phyloP scores from a whole-genome alignment of 306 rosid species.

The Heteromeles arbutifolia region DNA sequence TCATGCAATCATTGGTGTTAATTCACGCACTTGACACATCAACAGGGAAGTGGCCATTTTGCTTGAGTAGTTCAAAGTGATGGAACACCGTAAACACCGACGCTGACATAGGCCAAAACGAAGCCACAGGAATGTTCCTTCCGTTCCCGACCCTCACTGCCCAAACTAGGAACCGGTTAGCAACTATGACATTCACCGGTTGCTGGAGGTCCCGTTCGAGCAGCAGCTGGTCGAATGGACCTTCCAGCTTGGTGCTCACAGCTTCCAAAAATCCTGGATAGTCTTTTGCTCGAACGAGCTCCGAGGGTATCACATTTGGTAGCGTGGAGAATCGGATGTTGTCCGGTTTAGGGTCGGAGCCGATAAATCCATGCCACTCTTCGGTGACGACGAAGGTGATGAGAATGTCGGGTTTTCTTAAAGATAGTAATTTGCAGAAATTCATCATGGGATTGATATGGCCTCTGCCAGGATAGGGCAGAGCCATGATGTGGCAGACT shows the following conservation, averaged over 20 bases:
- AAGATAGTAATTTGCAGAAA: conserved; percentile 34
- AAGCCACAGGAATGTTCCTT: conserved; percentile 37
- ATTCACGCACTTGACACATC: conserved; percentile 16
- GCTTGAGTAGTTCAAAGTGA: conserved; percentile 10
- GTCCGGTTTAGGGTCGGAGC: conserved; percentile 16
- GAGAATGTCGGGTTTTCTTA: conserved; percentile 5
- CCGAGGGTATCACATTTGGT: conserved; percentile 39
- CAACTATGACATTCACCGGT: conserved; percentile 4
- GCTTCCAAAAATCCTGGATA: conserved; percentile 13
- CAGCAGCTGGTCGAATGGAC: conserved; percentile 15
- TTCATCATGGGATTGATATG: conserved; percentile 59
- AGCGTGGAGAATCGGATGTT: conserved; percentile 11
- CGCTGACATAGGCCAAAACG: conserved; percentile 35
- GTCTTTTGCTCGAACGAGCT: conserved; percentile 17
- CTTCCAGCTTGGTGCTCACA: conserved; percentile 18
- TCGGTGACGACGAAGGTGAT: conserved; percentile 37
- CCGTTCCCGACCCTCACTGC: conserved; percentile 16
- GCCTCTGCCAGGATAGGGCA: conserved; percentile 43
- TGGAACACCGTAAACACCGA: conserved; percentile 7
- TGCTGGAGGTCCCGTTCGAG: background rate
- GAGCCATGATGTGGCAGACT: conserved; percentile 30
- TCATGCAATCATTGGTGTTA: too few species aligned
- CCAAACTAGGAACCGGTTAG: conserved; percentile 12
- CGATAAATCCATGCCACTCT: conserved; percentile 41
- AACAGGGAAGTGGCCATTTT: conserved; percentile 24